These are phyloP conservation scores for Xylaria sp. DNA, from an alignment of 495 filamentous ascomycete genomes.

Conservation along the genomic window DNA sequence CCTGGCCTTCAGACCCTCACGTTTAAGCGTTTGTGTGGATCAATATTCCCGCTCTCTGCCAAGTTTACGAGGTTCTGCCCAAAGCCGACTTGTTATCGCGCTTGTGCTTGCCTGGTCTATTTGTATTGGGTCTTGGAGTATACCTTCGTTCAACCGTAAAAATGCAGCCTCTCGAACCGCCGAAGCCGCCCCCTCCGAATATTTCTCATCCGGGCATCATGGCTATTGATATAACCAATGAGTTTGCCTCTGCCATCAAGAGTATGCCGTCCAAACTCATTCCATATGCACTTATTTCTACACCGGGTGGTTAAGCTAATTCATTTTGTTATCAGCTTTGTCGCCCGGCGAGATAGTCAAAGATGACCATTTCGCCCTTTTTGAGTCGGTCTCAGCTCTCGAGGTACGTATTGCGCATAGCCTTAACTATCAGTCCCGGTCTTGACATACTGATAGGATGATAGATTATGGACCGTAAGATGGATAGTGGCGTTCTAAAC, in stretches of 20 bases:
- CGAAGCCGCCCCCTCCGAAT: conserved; percentile 40
- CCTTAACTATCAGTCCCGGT: not conserved
- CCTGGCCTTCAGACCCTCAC: not conserved
- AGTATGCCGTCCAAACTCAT: conserved; percentile 51
- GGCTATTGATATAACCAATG: conserved; percentile 77
- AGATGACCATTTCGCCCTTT: conserved; percentile 91
- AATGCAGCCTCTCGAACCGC: conserved; percentile 33
- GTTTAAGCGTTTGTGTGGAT: not conserved
- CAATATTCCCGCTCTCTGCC: not conserved
- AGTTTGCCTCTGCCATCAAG: conserved; percentile 72
- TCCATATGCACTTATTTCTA: not conserved
- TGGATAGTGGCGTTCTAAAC: conserved; percentile 88
- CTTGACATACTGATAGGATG: not conserved
- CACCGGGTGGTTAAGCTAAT: conserved; percentile 25
- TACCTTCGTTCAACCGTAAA: conserved; percentile 15
- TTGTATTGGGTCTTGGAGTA: not conserved
- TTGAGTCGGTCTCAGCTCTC: conserved; percentile 91
- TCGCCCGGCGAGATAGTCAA: conserved; percentile 84
- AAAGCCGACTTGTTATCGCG: not conserved
- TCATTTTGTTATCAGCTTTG: conserved; percentile 61
- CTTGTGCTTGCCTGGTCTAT: not conserved
- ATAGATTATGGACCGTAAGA: conserved; percentile 97
- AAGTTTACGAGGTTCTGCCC: conserved; percentile 8
- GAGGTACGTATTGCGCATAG: conserved; percentile 64
- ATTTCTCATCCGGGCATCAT: conserved; percentile 57